Conservation (phyloP, 2,329 filamentous ascomycete genomes). For the Clonostachys solani region DNA sequence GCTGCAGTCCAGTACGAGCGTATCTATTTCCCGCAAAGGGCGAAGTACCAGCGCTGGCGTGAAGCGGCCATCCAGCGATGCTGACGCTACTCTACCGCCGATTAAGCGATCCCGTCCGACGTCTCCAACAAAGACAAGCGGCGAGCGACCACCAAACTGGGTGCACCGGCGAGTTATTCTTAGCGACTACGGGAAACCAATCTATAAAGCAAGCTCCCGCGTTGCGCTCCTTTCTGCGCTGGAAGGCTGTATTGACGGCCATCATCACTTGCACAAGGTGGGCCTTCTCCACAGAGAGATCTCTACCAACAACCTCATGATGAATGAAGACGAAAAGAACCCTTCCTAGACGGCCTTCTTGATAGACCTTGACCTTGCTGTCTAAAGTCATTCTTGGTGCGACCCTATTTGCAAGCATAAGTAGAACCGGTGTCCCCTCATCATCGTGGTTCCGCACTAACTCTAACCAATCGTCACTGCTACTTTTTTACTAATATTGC, state of each 20-base stretch:
- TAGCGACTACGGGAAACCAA: constrained; percentile 16
- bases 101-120: neutral
- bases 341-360: constrained; percentile 30
- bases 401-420: no score
- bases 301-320: constrained; percentile 38
- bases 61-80: constrained; percentile 20
- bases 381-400: constrained; percentile 9
- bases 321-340: constrained; percentile 35
- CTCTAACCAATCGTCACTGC: no score
- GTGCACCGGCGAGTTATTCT: neutral
- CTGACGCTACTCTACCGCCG: neutral
- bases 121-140: neutral
- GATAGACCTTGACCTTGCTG: constrained; percentile 33
- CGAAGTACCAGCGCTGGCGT: constrained; percentile 9
- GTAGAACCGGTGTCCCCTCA: no score
- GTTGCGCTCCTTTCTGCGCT: constrained; percentile 26
- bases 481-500: no score
- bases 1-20: constrained; percentile 1
- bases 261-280: constrained; percentile 26
- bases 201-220: constrained; percentile 33
- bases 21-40: constrained; percentile 7
- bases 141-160: neutral
- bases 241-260: constrained; percentile 27
- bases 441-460: no score
- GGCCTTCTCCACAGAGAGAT: constrained; percentile 34